phyloP scores from a whole-genome alignment of 1,284 basidiomycete genomes.

The Malassezia caprae region DNA sequence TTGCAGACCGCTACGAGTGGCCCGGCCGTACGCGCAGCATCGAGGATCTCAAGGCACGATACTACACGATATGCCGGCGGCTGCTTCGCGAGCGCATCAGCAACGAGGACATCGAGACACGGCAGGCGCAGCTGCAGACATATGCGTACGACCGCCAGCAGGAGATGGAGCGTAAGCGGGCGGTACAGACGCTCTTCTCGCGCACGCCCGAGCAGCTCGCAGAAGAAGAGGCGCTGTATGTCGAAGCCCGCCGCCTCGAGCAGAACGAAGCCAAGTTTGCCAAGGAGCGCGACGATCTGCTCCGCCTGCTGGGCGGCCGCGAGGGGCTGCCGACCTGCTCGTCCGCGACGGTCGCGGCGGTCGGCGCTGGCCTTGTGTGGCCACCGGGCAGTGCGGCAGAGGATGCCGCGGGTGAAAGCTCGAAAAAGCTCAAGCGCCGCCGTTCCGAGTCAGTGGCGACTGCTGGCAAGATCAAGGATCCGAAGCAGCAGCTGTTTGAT shows the following conservation, averaged over 20 bases:
- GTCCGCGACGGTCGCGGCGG: constrained; percentile 32
- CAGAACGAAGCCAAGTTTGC: constrained; percentile 82
- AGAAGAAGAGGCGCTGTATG: constrained; percentile 89
- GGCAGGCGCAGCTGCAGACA: constrained; percentile 38
- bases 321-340: constrained; percentile 39
- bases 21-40: constrained; percentile 18
- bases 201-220: constrained; percentile 78
- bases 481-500: constrained; percentile 38
- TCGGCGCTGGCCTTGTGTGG: constrained; percentile 36
- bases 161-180: constrained; percentile 78
- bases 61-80: constrained; percentile 82
- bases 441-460: constrained; percentile 18
- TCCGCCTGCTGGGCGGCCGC: constrained; percentile 59
- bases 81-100: constrained; percentile 63
- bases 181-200: constrained; percentile 71
- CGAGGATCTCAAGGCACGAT: constrained; percentile 78
- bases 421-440: constrained; percentile 27
- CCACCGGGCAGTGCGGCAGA: background rate
- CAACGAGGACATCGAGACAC: constrained; percentile 34
- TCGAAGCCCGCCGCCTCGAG: constrained; percentile 86
- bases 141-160: constrained; percentile 58
- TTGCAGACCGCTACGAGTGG: constrained; percentile 79
- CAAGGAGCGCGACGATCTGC: constrained; percentile 76
- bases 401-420: background rate
- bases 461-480: constrained; percentile 26